Evolutionary conservation across 345 rosid genomes (phyloP), one percentile per base, ranked within the genome.

Genomic region (Populus euphratica): DNA sequence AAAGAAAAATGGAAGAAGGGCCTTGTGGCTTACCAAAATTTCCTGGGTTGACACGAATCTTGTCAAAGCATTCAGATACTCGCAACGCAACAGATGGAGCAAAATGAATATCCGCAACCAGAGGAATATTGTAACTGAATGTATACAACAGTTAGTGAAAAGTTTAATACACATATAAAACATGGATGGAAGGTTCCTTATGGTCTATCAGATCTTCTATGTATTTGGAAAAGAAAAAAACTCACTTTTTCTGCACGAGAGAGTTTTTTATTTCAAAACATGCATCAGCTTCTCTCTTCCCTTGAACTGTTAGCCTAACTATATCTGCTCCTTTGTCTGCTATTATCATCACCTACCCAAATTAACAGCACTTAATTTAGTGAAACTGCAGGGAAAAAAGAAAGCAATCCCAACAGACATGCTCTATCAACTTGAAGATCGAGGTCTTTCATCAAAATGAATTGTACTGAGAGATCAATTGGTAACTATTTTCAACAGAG

Each of bases 21-120:
- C 35, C 8, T 16, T 61, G 54, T 56, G 14, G 27, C 78, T 39
- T 87, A 95, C 99, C 99, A 73, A 95, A 95, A 72, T 95, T 95
- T 86, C 99, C 98, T 0, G 99, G 99, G 88, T 95, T 95, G 79
- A 95, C 98, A 67, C 97, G 98, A 80, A 96, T 96, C 83, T 96
- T 96, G 76, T 96, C 98, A 78, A 96, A 96, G 88, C 99, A 96
- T 82, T 96, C 99, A 74, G 96, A 90, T 35, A 93, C 97, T 67
- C 98, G 84, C 69, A 96, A 75, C 38, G 99, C 99, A 76, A 96
- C 89, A 25, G 93, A 23, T 81, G 99, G 99, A 43, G 99, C 98
- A 81, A 96, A 96, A 86, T 93, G 99, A 77, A 96, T 93, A 85
- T 96, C 99, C 41, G 99, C 99, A 75, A 96, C 99, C 79, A 96